phyloP scores from a whole-genome alignment of 495 filamentous ascomycete species.

The Cairneyella variabilis region DNA sequence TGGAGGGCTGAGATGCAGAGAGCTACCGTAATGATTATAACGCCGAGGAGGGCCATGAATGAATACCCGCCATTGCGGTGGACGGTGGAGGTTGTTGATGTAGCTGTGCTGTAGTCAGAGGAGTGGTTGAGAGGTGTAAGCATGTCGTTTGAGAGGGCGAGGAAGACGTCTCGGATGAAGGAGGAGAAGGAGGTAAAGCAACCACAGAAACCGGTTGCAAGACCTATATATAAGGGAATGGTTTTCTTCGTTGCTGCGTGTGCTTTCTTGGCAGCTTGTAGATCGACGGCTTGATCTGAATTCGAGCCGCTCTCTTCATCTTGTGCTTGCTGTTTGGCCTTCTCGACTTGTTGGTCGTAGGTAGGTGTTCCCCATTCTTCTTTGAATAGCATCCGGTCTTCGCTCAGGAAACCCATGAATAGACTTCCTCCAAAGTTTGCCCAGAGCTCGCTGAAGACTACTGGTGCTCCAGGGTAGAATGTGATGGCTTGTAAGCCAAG shows the following conservation, averaged over 20 bases:
- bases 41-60: conserved; percentile 72
- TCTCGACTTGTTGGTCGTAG: conserved; percentile 30
- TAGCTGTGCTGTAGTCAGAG: conserved; percentile 11
- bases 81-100: conserved; percentile 23
- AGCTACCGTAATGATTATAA: conserved; percentile 63
- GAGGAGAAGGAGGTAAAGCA: conserved; percentile 89
- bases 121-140: conserved; percentile 42
- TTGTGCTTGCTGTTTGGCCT: conserved; percentile 25
- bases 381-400: conserved; percentile 75
- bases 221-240: conserved; percentile 84
- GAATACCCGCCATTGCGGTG: conserved; percentile 73
- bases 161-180: conserved; percentile 80
- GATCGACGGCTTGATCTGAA: conserved; percentile 23
- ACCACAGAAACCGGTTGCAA: conserved; percentile 92
- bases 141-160: conserved; percentile 76
- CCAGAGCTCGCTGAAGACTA: conserved; percentile 76
- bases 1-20: conserved; percentile 66
- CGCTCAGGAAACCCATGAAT: conserved; percentile 79
- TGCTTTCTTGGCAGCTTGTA: conserved; percentile 42
- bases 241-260: conserved; percentile 69
- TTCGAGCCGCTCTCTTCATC: conserved; percentile 30
- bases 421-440: conserved; percentile 84
- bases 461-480: conserved; percentile 72
- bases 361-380: conserved; percentile 53
- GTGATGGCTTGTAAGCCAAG: conserved; percentile 81